Conservation (phyloP, 768 basidiomycete species). For the Mycena vitilis region DNA sequence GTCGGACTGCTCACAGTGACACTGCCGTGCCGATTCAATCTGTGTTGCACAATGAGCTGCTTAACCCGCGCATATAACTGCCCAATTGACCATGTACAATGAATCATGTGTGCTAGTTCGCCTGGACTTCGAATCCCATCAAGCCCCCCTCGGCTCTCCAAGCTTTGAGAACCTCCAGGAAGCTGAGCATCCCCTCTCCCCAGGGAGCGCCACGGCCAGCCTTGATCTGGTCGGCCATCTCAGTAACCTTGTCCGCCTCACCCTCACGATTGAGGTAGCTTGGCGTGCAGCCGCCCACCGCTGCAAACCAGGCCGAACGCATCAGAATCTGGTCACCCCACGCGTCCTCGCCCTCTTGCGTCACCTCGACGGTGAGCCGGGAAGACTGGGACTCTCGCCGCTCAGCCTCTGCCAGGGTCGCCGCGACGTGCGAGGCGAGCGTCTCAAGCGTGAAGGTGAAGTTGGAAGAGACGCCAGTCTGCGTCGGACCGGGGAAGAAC, state of each 20-base stretch:
- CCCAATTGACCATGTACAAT: no score
- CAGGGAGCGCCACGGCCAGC: slow-evolving; percentile 18
- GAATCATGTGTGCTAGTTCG: not conserved
- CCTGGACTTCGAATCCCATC: slow-evolving; percentile 13
- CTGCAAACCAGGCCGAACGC: slow-evolving; percentile 20
- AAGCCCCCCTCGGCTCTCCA: slow-evolving; percentile 23
- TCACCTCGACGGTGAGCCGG: slow-evolving; percentile 17
- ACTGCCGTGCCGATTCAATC: no score
- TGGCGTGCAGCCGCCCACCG: slow-evolving; percentile 24
- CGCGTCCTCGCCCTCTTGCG: slow-evolving; percentile 20
- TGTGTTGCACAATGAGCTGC: no score
- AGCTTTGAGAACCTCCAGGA: slow-evolving; percentile 2
- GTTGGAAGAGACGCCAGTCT: slow-evolving; percentile 22
- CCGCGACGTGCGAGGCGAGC: slow-evolving; percentile 22
- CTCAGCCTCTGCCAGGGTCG: slow-evolving; percentile 5
- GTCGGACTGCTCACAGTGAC: no score
- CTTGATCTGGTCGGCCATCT: slow-evolving; percentile 18
- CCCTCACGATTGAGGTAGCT: slow-evolving; percentile 27
- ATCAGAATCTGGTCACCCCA: slow-evolving; percentile 15
- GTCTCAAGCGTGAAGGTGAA: slow-evolving; percentile 10
- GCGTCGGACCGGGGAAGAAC: slow-evolving; percentile 25
- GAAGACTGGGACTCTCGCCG: slow-evolving; percentile 1
- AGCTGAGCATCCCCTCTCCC: slow-evolving; percentile 23
- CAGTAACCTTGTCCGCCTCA: not conserved
- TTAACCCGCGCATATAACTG: no score